Conservation (phyloP, 305 asterid genomes). For the Plantago lanceolata region DNA sequence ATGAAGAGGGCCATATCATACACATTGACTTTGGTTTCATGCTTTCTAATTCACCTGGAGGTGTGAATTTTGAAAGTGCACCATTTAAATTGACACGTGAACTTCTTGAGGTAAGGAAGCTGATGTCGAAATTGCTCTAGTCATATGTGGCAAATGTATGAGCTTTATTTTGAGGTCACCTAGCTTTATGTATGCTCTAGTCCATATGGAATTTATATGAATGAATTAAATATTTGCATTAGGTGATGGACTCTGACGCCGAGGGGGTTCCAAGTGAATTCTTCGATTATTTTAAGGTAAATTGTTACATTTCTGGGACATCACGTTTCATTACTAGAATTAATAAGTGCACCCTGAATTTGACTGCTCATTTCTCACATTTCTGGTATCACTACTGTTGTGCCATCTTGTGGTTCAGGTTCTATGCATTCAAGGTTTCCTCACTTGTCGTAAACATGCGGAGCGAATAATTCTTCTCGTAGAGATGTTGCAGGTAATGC, state of each 20-base stretch:
- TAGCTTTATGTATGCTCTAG: conserved; percentile 9
- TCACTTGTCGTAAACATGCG: conserved; percentile 93
- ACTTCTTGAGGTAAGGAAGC: conserved; percentile 75
- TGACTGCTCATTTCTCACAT: conserved; percentile 10
- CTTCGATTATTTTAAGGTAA: conserved; percentile 88
- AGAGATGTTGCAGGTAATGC: conserved; percentile 89
- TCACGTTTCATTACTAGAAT: conserved; percentile 4
- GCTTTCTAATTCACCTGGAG: conserved; percentile 97
- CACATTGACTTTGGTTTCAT: conserved; percentile 94
- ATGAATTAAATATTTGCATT: conserved; percentile 22
- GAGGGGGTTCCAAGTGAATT: conserved; percentile 98
- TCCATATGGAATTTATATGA: conserved; percentile 16
- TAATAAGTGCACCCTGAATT: conserved; percentile 3
- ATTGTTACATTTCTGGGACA: conserved; percentile 17
- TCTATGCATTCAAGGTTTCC: conserved; percentile 91
- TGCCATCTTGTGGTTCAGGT: conserved; percentile 47
- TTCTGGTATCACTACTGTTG: conserved; percentile 19
- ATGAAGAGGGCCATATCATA: conserved; percentile 92
- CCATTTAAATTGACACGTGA: conserved; percentile 90
- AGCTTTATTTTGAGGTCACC: conserved; percentile 13
- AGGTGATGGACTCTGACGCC: conserved; percentile 99
- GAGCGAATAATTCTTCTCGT: conserved; percentile 96
- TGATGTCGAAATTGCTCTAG: conserved; percentile 17
- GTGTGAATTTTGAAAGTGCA: conserved; percentile 93
- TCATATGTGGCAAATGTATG: conserved; percentile 2